These are phyloP conservation scores for Hygrocybe punicea DNA, from an alignment of 768 basidiomycete genomes.

Conservation along the genomic window DNA sequence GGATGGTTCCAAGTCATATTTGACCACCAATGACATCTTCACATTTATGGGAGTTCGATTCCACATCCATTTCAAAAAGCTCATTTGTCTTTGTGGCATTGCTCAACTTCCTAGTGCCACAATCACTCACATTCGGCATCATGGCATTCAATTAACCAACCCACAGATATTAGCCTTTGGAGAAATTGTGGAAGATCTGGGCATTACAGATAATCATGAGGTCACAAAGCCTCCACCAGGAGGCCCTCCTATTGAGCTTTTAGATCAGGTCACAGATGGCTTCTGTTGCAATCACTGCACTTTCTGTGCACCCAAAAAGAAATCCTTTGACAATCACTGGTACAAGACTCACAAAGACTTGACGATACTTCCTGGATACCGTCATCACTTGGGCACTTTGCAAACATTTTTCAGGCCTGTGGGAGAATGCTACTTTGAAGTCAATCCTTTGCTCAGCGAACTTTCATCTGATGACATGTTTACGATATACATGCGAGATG, in stretches of 20 bases:
- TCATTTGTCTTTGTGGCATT: neutral
- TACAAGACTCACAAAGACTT: neutral
- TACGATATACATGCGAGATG: neutral
- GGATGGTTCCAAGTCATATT: neutral
- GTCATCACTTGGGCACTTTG: neutral
- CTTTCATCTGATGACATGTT: neutral
- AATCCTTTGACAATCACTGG: neutral
- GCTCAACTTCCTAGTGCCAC: neutral
- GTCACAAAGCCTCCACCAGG: neutral
- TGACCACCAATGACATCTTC: neutral
- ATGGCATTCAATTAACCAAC: neutral
- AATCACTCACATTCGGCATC: neutral
- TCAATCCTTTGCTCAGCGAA: neutral
- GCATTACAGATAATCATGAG: neutral
- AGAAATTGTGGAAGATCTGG: too few species aligned
- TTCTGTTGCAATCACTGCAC: neutral
- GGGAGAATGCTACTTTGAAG: neutral
- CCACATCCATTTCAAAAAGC: neutral
- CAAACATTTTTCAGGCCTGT: neutral
- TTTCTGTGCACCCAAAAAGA: neutral
- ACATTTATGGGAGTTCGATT: neutral
- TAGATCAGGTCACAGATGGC: neutral
- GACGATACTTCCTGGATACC: neutral
- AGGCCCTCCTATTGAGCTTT: neutral
- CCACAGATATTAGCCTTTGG: neutral